Evolutionary conservation across 768 basidiomycete genomes (phyloP).

Genomic region (Termitomyces sp.): DNA sequence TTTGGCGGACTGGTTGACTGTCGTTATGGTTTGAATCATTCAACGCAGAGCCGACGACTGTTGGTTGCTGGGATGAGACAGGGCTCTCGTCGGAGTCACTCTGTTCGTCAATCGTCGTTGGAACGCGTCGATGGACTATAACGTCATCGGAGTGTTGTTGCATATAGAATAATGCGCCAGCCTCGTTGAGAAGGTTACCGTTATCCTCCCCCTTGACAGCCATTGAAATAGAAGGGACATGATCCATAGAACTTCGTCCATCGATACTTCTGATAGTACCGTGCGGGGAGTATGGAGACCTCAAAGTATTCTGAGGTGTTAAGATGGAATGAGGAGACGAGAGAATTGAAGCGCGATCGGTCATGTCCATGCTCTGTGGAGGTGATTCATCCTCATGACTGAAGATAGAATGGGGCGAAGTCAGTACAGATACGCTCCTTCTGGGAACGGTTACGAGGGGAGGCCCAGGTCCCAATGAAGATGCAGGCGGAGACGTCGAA

Average conservation of each 20-base stretch:
- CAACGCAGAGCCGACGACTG: conserved; percentile 7
- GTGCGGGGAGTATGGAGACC: conserved; percentile 33
- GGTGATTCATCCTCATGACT: conserved; percentile 8
- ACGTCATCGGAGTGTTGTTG: conserved; percentile 30
- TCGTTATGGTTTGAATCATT: conserved; percentile 8
- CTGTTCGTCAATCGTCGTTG: conserved; percentile 39
- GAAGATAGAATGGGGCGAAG: conserved; percentile 28
- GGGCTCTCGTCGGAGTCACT: conserved; percentile 27
- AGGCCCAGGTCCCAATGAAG: conserved; percentile 1
- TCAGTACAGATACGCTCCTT: conserved; percentile 21
- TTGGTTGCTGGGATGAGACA: conserved; percentile 1
- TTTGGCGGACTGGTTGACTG: conserved; percentile 25
- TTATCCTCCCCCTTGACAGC: conserved; percentile 23
- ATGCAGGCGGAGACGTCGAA: not conserved
- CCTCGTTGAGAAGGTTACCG: conserved; percentile 44
- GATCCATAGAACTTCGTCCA: conserved; percentile 7
- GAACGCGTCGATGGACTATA: conserved; percentile 28
- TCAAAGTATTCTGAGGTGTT: conserved; percentile 18
- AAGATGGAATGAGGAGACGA: conserved; percentile 27
- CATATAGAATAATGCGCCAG: conserved; percentile 68
- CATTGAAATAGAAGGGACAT: conserved; percentile 16
- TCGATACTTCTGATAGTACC: conserved; percentile 13
- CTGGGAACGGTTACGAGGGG: conserved; percentile 1
- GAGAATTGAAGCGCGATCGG: conserved; percentile 21
- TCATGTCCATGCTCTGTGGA: not conserved